These are phyloP conservation scores for Chaetomium globosum DNA, from an alignment of 2,329 filamentous ascomycete genomes.

Conservation along the genomic window DNA sequence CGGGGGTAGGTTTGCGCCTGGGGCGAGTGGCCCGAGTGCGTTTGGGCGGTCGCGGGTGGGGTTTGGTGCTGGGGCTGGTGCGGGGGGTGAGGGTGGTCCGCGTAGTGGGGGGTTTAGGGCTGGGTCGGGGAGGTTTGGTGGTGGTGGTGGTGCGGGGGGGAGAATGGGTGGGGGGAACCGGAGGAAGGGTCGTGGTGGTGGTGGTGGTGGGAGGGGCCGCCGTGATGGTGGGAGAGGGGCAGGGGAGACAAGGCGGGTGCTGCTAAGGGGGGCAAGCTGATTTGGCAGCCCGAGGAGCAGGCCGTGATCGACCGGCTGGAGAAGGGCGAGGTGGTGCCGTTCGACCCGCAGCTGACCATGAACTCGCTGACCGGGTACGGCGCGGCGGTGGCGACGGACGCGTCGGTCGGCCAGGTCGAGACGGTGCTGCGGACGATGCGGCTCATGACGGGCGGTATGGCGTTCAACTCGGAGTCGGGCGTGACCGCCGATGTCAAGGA, in stretches of 20 bases:
- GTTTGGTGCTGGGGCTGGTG: constrained; percentile 3
- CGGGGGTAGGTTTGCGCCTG: not conserved
- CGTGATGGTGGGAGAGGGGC: not conserved
- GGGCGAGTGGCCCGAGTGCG: not conserved
- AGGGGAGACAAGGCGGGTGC: not conserved
- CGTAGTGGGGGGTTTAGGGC: not conserved
- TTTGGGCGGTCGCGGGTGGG: constrained; percentile 4
- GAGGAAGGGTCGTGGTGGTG: not conserved
- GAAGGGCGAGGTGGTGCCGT: constrained; percentile 39
- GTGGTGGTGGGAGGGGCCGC: not conserved
- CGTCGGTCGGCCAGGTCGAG: constrained; percentile 41
- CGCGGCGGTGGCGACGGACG: constrained; percentile 43
- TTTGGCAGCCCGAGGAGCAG: constrained; percentile 33
- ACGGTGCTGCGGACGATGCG: constrained; percentile 46
- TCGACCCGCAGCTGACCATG: constrained; percentile 42
- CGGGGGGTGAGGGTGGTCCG: not conserved
- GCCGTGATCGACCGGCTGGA: constrained; percentile 38
- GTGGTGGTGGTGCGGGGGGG: not conserved
- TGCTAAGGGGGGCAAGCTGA: constrained; percentile 24
- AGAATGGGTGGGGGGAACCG: not conserved
- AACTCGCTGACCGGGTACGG: constrained; percentile 45
- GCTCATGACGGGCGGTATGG: constrained; percentile 44
- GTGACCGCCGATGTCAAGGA: constrained; percentile 37
- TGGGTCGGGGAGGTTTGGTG: not conserved
- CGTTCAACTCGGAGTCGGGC: constrained; percentile 39